Evolutionary conservation across 1,139 yeast genomes (phyloP).

Genomic region (Pichia cactophila): DNA sequence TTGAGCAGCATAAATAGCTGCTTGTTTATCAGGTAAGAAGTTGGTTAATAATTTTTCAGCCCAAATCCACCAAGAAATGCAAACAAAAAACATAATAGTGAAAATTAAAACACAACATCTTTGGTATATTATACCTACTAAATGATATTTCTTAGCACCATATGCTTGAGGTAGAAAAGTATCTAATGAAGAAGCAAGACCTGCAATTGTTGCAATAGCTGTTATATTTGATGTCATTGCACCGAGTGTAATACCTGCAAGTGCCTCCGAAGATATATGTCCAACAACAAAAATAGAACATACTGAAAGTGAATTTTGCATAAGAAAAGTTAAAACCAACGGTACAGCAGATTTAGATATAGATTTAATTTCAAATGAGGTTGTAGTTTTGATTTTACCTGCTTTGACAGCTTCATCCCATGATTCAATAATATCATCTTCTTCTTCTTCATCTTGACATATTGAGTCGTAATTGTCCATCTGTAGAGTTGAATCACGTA

Average conservation of each 20-base stretch:
- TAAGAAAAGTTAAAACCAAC: constrained; percentile 43
- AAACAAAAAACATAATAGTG: constrained; percentile 42
- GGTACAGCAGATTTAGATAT: constrained; percentile 43
- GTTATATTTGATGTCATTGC: constrained; percentile 56
- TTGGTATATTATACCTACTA: constrained; percentile 49
- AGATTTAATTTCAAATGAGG: constrained; percentile 33
- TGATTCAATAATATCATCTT: constrained; percentile 23
- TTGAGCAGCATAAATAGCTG: constrained; percentile 46
- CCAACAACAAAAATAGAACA: constrained; percentile 55
- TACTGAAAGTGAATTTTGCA: constrained; percentile 50
- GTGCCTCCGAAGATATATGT: constrained; percentile 49
- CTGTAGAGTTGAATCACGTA: neutral
- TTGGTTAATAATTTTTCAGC: constrained; percentile 26
- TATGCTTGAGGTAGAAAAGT: constrained; percentile 55
- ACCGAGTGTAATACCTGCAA: constrained; percentile 58
- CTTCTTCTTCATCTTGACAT: constrained; percentile 7
- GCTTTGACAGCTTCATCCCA: constrained; percentile 30
- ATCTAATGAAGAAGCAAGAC: constrained; percentile 51
- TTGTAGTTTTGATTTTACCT: constrained; percentile 26
- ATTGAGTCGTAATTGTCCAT: neutral
- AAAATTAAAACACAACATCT: constrained; percentile 46
- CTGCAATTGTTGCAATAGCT: constrained; percentile 52
- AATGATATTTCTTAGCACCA: constrained; percentile 45
- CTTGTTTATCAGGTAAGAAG: constrained; percentile 31
- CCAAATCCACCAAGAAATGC: constrained; percentile 42